Conservation (phyloP, 495 filamentous ascomycete species). For the Penicillium paxilli region DNA sequence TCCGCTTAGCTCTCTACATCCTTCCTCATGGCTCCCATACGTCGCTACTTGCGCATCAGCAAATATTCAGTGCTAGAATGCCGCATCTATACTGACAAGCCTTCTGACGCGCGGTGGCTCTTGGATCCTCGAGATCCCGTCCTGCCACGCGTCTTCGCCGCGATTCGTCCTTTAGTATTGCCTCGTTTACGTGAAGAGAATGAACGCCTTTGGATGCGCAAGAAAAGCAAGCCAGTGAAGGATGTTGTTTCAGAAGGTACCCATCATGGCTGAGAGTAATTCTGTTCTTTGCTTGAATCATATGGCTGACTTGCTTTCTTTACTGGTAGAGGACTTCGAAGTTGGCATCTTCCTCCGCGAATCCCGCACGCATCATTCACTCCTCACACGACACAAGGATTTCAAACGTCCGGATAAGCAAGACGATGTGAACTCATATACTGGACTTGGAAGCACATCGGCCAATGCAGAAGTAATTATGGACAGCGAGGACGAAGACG, state of each 20-base stretch:
- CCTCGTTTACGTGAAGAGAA: slow-evolving; percentile 91
- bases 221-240: slow-evolving; percentile 77
- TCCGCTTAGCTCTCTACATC: slow-evolving; percentile 5
- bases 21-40: slow-evolving; percentile 71
- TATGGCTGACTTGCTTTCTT: not conserved
- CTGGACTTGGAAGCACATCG: slow-evolving; percentile 46
- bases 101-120: slow-evolving; percentile 82
- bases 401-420: slow-evolving; percentile 57
- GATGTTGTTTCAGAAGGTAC: slow-evolving; percentile 83
- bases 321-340: slow-evolving; percentile 80
- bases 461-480: slow-evolving; percentile 38
- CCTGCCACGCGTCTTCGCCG: slow-evolving; percentile 77
- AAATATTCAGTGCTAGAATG: slow-evolving; percentile 91
- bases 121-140: slow-evolving; percentile 65
- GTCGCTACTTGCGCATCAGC: slow-evolving; percentile 79
- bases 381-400: slow-evolving; percentile 80
- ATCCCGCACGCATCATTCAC: slow-evolving; percentile 79
- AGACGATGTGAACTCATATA: slow-evolving; percentile 45
- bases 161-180: slow-evolving; percentile 78
- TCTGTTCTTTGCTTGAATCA: not conserved
- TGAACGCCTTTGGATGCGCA: slow-evolving; percentile 54
- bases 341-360: slow-evolving; percentile 91
- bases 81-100: slow-evolving; percentile 92
- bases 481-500: slow-evolving; percentile 42
- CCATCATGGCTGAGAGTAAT: not conserved